Evolutionary conservation across 257 asterid species (phyloP).

Genomic region (Plectranthus barbatus): DNA sequence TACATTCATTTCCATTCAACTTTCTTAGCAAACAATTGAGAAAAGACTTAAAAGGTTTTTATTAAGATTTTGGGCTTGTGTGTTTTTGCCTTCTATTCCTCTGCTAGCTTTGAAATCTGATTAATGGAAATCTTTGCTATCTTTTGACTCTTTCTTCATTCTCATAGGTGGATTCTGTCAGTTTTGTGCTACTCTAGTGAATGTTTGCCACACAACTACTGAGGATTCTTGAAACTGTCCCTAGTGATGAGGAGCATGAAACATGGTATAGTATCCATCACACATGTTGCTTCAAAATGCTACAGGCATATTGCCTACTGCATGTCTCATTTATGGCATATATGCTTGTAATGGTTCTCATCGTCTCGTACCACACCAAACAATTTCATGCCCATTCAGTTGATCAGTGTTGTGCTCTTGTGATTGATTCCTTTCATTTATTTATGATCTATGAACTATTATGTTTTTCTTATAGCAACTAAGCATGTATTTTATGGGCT

Average conservation of each 20-base stretch:
- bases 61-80: neutral
- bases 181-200: conserved; percentile 24
- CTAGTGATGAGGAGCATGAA: conserved; percentile 41
- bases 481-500: neutral
- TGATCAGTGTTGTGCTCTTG: neutral
- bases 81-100: neutral
- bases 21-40: too few relatives aligned
- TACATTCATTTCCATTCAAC: too few relatives aligned
- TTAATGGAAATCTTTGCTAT: neutral
- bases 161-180: conserved; percentile 9
- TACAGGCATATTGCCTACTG: neutral
- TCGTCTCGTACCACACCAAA: too few relatives aligned
- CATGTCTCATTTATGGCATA: neutral
- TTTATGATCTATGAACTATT: neutral
- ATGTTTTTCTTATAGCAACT: neutral
- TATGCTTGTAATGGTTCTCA: neutral
- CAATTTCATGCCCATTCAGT: too few relatives aligned
- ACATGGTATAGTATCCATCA: conserved; percentile 34
- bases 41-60: neutral
- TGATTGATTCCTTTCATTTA: neutral
- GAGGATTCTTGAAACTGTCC: conserved; percentile 51
- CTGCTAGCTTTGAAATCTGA: neutral
- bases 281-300: neutral
- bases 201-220: conserved; percentile 66
- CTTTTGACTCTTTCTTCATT: neutral